Evolutionary conservation across 2,329 filamentous ascomycete species (phyloP).

Genomic region (Cercospora nicotianae): DNA sequence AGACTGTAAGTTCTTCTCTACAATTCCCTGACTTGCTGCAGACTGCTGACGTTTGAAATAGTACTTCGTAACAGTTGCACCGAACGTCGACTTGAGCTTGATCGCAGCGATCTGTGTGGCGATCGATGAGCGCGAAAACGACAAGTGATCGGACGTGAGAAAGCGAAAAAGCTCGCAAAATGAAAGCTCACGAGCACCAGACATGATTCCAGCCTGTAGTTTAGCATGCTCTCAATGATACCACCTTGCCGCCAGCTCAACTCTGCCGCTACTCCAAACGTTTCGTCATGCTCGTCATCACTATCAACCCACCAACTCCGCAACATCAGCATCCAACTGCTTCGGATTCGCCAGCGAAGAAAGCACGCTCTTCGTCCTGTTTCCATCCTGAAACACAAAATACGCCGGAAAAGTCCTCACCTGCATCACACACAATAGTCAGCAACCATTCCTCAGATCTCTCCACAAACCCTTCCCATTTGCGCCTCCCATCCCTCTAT

Average conservation of each 20-base stretch:
- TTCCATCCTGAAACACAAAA: conserved; percentile 8
- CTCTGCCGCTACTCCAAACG: no score
- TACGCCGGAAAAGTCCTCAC: conserved; percentile 5
- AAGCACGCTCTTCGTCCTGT: conserved; percentile 9
- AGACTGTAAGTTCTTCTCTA: conserved; percentile 48
- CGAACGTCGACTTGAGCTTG: conserved; percentile 65
- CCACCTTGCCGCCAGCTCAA: background rate
- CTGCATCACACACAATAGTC: background rate
- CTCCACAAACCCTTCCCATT: no score
- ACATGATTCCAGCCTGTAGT: background rate
- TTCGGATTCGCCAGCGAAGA: conserved; percentile 8
- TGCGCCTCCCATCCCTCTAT: no score
- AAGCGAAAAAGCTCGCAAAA: background rate
- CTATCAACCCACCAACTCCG: background rate
- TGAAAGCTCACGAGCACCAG: background rate
- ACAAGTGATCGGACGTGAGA: conserved; percentile 30
- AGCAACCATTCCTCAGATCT: background rate
- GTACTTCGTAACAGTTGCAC: conserved; percentile 64
- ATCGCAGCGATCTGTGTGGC: conserved; percentile 68
- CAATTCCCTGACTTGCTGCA: no score
- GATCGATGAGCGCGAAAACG: conserved; percentile 65
- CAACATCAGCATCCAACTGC: conserved; percentile 7
- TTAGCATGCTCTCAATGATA: background rate
- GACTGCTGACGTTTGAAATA: conserved; percentile 17
- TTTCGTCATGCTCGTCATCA: no score